Evolutionary conservation across 352 stramenopile species (phyloP).

Genomic region (Lagenidium giganteum): DNA sequence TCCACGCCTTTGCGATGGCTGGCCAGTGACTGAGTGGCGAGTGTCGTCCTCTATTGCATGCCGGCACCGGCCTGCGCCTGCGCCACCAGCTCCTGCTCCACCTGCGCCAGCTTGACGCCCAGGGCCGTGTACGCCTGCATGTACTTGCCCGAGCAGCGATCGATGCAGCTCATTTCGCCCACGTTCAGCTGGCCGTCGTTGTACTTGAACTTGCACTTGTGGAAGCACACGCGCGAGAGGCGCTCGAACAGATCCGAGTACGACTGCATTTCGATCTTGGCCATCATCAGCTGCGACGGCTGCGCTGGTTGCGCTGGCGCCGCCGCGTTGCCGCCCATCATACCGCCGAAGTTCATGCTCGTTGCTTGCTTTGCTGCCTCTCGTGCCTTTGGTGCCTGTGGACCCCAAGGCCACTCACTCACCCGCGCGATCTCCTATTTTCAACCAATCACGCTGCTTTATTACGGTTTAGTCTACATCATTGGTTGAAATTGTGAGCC

Average conservation of each 20-base stretch:
- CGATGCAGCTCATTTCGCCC: slow-evolving; percentile 97
- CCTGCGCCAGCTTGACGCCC: slow-evolving; percentile 92
- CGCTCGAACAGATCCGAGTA: slow-evolving; percentile 90
- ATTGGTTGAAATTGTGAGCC: no score
- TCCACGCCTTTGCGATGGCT: no score
- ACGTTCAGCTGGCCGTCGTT: slow-evolving; percentile 95
- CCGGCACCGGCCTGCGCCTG: slow-evolving; percentile 44
- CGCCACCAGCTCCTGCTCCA: slow-evolving; percentile 91
- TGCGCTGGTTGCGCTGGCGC: slow-evolving; percentile 48
- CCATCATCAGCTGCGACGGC: slow-evolving; percentile 82
- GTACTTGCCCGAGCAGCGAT: slow-evolving; percentile 98
- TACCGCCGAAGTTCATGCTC: slow-evolving; percentile 74
- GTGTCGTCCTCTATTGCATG: slow-evolving; percentile 37
- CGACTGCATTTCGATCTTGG: slow-evolving; percentile 90
- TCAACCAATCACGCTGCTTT: no score
- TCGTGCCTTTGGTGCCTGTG: background rate
- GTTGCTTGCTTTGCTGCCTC: slow-evolving; percentile 4
- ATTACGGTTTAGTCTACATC: no score
- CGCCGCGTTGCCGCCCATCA: slow-evolving; percentile 53
- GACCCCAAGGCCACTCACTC: no score
- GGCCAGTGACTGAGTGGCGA: no score
- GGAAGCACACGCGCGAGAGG: slow-evolving; percentile 89
- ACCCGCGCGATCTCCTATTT: no score
- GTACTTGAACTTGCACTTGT: slow-evolving; percentile 95
- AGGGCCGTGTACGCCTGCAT: slow-evolving; percentile 95